These are phyloP conservation scores for Centella asiatica DNA, from an alignment of 129 eudicot species.

Conservation along the genomic window DNA sequence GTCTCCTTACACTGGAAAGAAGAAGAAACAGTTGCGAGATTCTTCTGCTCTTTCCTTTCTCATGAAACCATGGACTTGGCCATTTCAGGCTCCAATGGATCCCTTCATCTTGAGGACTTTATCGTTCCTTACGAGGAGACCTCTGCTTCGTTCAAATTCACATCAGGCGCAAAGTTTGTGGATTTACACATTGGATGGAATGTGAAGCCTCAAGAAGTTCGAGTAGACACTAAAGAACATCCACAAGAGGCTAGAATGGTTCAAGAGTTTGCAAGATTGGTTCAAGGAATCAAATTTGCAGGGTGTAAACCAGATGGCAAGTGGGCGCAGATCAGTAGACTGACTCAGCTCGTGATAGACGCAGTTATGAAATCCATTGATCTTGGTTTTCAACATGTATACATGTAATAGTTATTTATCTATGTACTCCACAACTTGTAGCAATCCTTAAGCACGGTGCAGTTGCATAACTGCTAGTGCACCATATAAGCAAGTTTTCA, in stretches of 20 bases:
- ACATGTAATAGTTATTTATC: constrained; percentile 21
- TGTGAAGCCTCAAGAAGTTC: constrained; percentile 36
- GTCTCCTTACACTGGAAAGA: constrained; percentile 64
- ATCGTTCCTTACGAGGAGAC: constrained; percentile 68
- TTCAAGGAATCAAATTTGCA: constrained; percentile 29
- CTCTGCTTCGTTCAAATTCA: constrained; percentile 41
- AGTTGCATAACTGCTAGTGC: too few relatives aligned
- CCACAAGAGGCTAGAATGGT: constrained; percentile 86
- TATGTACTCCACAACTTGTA: too few relatives aligned
- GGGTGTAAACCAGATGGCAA: constrained; percentile 27
- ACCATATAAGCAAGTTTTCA: too few relatives aligned
- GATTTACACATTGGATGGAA: constrained; percentile 68
- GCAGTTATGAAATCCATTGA: constrained; percentile 55
- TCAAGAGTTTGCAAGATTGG: constrained; percentile 52
- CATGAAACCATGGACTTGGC: constrained; percentile 62
- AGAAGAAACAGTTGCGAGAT: constrained; percentile 47
- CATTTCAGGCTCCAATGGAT: constrained; percentile 54
- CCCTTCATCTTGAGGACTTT: constrained; percentile 52
- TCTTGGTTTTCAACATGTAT: constrained; percentile 40
- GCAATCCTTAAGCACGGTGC: too few relatives aligned
- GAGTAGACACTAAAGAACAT: constrained; percentile 27
- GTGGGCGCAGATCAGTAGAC: constrained; percentile 57
- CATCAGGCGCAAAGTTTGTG: constrained; percentile 49
- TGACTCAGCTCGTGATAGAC: constrained; percentile 61
- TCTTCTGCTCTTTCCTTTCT: constrained; percentile 61